A percentile compares a stretch with the other conserved stretches of the same genome.
Conservation (phyloP, 2,329 filamentous ascomycete genomes). For the Ascochyta rabiei region DNA sequence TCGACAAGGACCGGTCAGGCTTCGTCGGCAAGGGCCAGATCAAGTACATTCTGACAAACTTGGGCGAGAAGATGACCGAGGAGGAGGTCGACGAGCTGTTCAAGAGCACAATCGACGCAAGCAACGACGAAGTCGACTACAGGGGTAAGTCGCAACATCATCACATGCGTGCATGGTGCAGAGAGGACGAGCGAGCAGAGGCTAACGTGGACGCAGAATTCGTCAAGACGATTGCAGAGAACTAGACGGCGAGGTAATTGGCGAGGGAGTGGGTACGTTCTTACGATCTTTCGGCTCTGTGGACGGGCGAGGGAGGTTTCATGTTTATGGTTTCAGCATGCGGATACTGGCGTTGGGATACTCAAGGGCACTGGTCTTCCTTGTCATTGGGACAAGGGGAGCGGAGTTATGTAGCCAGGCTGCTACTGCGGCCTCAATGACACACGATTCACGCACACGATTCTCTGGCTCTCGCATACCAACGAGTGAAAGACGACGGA, state of each 20-base stretch:
- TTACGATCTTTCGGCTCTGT: slow-evolving; percentile 8
- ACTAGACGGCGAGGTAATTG: slow-evolving; percentile 26
- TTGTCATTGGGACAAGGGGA: neutral
- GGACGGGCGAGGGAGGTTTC: slow-evolving; percentile 31
- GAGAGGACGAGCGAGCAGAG: neutral
- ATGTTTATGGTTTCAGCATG: slow-evolving; percentile 33
- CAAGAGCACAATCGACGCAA: slow-evolving; percentile 91
- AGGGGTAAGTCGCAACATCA: slow-evolving; percentile 66
- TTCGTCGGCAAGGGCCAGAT: slow-evolving; percentile 98
- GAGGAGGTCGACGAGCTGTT: slow-evolving; percentile 98
- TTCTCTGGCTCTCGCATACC: neutral
- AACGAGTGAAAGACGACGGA: neutral
- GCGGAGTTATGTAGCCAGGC: slow-evolving; percentile 19
- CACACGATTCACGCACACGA: slow-evolving; percentile 10
- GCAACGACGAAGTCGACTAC: slow-evolving; percentile 96
- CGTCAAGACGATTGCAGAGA: slow-evolving; percentile 49
- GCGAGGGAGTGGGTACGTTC: slow-evolving; percentile 2
- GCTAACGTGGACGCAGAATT: slow-evolving; percentile 39
- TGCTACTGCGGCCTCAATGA: slow-evolving; percentile 16
- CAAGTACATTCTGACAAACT: slow-evolving; percentile 95
- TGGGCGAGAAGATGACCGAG: slow-evolving; percentile 99
- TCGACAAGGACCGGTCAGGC: slow-evolving; percentile 98
- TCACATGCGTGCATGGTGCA: neutral
- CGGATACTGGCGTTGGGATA: slow-evolving; percentile 39
- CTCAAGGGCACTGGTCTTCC: slow-evolving; percentile 13